Percentiles rank a stretch among this genome's conserved stretches.
phyloP scores from a whole-genome alignment of 495 filamentous ascomycete species.

The Geoglossum glabrum region DNA sequence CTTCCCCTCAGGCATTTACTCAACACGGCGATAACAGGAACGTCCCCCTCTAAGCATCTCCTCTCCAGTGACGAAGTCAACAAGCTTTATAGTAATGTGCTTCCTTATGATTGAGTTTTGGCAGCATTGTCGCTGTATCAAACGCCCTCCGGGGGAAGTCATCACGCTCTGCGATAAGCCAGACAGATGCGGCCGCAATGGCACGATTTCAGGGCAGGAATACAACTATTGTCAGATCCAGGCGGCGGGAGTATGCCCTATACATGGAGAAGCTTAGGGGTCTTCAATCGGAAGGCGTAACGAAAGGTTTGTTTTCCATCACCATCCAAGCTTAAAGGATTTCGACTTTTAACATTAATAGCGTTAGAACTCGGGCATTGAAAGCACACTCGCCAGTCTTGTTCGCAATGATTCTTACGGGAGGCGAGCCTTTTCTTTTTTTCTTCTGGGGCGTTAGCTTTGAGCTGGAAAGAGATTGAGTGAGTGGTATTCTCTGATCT shows the following conservation, averaged over 20 bases:
- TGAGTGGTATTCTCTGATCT: neutral
- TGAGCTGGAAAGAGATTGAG: neutral
- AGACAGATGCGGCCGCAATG: neutral
- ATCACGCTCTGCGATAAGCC: neutral
- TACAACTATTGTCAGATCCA: slow-evolving; percentile 1
- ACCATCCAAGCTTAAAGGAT: neutral
- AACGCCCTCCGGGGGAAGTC: neutral
- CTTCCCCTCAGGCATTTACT: neutral
- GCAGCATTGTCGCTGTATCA: neutral
- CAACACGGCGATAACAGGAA: neutral
- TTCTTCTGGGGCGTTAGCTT: neutral
- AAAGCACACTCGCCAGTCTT: neutral
- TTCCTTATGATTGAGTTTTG: neutral
- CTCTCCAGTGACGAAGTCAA: neutral
- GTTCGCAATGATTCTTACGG: neutral
- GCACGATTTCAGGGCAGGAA: neutral
- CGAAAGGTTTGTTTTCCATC: too few species aligned
- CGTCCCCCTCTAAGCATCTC: neutral
- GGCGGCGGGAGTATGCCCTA: neutral
- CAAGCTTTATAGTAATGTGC: neutral
- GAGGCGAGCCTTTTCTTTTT: neutral
- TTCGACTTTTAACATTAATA: neutral
- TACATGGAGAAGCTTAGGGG: neutral
- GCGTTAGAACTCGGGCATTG: neutral
- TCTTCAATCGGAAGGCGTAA: neutral